Evolutionary conservation across 176 grass and related monocot species (phyloP), one percentile per base, ranked within the genome.

Genomic region (Puya raimondii): DNA sequence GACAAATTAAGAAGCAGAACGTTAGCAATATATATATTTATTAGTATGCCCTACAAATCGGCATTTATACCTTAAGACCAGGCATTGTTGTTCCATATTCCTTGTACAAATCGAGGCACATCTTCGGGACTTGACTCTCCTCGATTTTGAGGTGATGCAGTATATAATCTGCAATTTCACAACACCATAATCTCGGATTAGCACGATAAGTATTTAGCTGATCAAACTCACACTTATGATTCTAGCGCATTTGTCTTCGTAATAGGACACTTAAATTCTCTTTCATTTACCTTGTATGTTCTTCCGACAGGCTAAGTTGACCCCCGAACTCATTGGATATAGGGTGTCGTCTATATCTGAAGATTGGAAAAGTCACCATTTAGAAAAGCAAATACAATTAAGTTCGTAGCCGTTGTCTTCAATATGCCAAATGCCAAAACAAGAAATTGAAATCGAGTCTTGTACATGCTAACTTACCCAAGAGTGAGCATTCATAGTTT

Each of bases 301-400:
- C 25, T 90, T 82, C 25, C 89, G 89, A 82, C 94, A 97, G 29
- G 84, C 94, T 16, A 93, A 64, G 85, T 92, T 90, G 80, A 97
- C 74, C 0, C 94, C 94, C 2, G 79, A 78, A 69, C 82, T 93
- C 80, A 88, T 72, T 23, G 94, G 86, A 80, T 93, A 97, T 11
- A 97, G 74, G 11, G 94, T 97, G 58, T 97, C 94, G 68, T 97
- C 94, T 89, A 97, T 85, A 27, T 97, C 94, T 97, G 82, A 29
- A 70, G 6, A 76, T n/a, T 23, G 23, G 10, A 33, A 14, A 49
- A 64, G 25, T 1, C 12, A 18, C n/a, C 48, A 47, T n/a, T 74
- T 6, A 25, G 27, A 23, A 17, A 72, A 8, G 11, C 12, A 25
- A 7, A 23, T 9, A n/a, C 3, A 23, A 2, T 20, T n/a, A n/a